These are phyloP conservation scores for Candida dajiaensis DNA, from an alignment of 805 yeast species.

Conservation along the genomic window DNA sequence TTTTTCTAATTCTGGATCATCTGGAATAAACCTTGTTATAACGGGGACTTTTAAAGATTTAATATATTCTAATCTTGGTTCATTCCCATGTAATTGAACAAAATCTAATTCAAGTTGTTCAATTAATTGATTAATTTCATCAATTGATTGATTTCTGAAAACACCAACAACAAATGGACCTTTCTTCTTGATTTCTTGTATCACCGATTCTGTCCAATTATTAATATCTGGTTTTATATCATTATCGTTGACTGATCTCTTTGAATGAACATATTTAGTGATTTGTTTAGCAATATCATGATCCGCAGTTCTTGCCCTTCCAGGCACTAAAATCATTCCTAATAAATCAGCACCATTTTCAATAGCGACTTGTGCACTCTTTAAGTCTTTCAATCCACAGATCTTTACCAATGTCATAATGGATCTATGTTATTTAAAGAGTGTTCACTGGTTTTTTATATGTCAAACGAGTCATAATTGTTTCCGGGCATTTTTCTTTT, in stretches of 20 bases:
- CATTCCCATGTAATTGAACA: slow-evolving; percentile 85
- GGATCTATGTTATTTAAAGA: not conserved
- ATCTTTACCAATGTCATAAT: slow-evolving; percentile 55
- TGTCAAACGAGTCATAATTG: not conserved
- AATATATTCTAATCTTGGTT: slow-evolving; percentile 41
- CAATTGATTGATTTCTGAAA: slow-evolving; percentile 72
- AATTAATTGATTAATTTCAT: slow-evolving; percentile 44
- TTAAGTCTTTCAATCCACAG: slow-evolving; percentile 70
- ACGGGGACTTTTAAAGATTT: slow-evolving; percentile 44
- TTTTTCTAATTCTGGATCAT: slow-evolving; percentile 35
- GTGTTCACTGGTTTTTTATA: not conserved
- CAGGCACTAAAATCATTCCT: slow-evolving; percentile 87
- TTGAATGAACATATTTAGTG: slow-evolving; percentile 26
- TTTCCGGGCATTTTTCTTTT: too few relatives aligned
- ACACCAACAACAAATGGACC: slow-evolving; percentile 87
- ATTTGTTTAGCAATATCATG: slow-evolving; percentile 41
- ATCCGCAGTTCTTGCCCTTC: slow-evolving; percentile 63
- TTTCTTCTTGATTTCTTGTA: slow-evolving; percentile 21
- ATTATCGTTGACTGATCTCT: not conserved
- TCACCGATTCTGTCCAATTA: slow-evolving; percentile 6
- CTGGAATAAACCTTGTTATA: slow-evolving; percentile 67
- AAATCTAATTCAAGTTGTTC: slow-evolving; percentile 54
- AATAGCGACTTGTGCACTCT: slow-evolving; percentile 69
- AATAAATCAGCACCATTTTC: slow-evolving; percentile 67
- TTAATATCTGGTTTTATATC: not conserved